A percentile compares a stretch with the other conserved stretches of the same genome.
phyloP scores from a whole-genome alignment of 352 stramenopile species.

The Saprolegnia diclina region DNA sequence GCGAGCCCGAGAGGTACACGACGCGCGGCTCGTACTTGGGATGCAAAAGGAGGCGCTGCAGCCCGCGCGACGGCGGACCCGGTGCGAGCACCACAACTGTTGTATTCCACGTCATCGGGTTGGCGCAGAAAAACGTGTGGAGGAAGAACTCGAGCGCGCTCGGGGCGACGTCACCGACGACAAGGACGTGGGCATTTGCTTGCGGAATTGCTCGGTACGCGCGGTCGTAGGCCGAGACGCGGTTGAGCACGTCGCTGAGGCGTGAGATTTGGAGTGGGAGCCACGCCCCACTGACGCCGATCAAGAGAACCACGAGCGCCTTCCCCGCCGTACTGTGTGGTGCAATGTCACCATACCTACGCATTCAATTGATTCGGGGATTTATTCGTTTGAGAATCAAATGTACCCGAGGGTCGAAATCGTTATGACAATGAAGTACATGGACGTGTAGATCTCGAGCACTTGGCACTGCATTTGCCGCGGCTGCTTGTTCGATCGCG shows the following conservation, averaged over 20 bases:
- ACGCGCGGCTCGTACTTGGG: constrained; percentile 70
- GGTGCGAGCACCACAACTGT: constrained; percentile 72
- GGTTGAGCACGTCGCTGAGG: constrained; percentile 63
- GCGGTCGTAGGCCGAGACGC: constrained; percentile 76
- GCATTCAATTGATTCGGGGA: neutral
- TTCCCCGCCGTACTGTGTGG: constrained; percentile 61
- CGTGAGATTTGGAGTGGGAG: constrained; percentile 64
- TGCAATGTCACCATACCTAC: constrained; percentile 64
- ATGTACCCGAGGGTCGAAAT: constrained; percentile 69
- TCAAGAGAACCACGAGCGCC: constrained; percentile 58
- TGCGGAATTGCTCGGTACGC: constrained; percentile 57
- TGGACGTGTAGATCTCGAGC: constrained; percentile 66
- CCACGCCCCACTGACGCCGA: constrained; percentile 60
- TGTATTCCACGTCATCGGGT: constrained; percentile 50
- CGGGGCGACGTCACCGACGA: constrained; percentile 76
- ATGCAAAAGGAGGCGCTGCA: constrained; percentile 61
- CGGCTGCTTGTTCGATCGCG: constrained; percentile 3
- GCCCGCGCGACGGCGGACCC: constrained; percentile 44
- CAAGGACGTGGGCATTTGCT: constrained; percentile 56
- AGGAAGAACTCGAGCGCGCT: constrained; percentile 70
- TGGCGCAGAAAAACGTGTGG: constrained; percentile 61
- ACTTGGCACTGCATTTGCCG: constrained; percentile 44
- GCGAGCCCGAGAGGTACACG: constrained; percentile 67
- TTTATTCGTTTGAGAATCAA: neutral
- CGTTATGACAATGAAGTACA: constrained; percentile 82